Conservation (phyloP, 2,329 filamentous ascomycete genomes). For the Pyricularia sp. region DNA sequence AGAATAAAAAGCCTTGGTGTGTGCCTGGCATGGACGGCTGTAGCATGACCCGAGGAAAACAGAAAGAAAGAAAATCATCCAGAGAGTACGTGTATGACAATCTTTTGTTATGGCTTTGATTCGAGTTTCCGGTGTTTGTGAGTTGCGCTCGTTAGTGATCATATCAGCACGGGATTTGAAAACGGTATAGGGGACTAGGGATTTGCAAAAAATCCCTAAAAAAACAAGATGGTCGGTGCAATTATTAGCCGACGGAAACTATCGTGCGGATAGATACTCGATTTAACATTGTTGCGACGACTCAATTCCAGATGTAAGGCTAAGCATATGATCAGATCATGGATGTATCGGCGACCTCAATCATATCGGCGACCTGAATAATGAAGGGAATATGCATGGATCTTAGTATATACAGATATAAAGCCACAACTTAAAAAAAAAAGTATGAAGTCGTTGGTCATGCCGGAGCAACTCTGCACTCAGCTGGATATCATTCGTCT, state of each 20-base stretch:
- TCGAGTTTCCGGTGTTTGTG: background rate
- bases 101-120: background rate
- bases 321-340: background rate
- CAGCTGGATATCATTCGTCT: background rate
- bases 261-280: too few relatives aligned
- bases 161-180: too few relatives aligned
- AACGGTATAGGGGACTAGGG: too few relatives aligned
- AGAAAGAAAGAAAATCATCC: too few relatives aligned
- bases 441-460: background rate
- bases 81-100: background rate
- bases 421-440: background rate
- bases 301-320: too few relatives aligned
- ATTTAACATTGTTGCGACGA: too few relatives aligned
- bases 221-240: background rate
- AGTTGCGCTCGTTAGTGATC: background rate
- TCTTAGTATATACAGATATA: background rate
- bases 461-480: background rate
- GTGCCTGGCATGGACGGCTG: background rate
- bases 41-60: too few relatives aligned
- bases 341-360: background rate
- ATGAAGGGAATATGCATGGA: background rate
- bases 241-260: background rate
- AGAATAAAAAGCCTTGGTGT: background rate
- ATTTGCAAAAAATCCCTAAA: background rate
- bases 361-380: background rate